These are phyloP conservation scores for Colletotrichum lini DNA, from an alignment of 2,329 filamentous ascomycete genomes.

Conservation along the genomic window DNA sequence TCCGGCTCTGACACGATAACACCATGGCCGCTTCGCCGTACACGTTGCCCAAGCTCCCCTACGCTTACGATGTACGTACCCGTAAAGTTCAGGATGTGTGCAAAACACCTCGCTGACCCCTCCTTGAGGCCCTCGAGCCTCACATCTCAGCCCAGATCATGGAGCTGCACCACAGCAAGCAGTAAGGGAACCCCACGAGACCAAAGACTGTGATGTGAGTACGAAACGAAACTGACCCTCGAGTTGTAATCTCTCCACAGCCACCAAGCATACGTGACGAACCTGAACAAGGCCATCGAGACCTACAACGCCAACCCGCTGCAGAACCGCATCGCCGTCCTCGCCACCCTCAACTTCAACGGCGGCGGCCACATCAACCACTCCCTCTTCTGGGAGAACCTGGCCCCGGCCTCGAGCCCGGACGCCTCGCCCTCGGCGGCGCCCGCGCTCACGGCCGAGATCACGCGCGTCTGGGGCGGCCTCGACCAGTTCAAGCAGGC, in stretches of 20 bases:
- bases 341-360: slow-evolving; percentile 85
- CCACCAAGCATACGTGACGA: slow-evolving; percentile 84
- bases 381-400: slow-evolving; percentile 91
- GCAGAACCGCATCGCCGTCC: slow-evolving; percentile 73
- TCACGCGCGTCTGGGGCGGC: slow-evolving; percentile 78
- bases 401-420: slow-evolving; percentile 72
- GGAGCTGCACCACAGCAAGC: slow-evolving; percentile 84
- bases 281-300: slow-evolving; percentile 77
- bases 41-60: slow-evolving; percentile 76
- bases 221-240: not conserved
- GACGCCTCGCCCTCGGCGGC: slow-evolving; percentile 71
- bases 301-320: slow-evolving; percentile 65
- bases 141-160: slow-evolving; percentile 85
- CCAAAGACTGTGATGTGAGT: not conserved
- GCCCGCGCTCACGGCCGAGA: slow-evolving; percentile 72
- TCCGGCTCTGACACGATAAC: not conserved
- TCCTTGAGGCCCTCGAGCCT: slow-evolving; percentile 74
- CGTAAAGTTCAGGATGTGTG: not conserved
- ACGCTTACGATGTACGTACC: slow-evolving; percentile 76
- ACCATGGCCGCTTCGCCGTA: slow-evolving; percentile 62
- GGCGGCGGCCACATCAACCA: slow-evolving; percentile 96
- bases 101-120: not conserved
- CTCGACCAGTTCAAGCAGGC: slow-evolving; percentile 75
- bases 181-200: slow-evolving; percentile 51
- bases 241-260: not conserved